A percentile compares a stretch with the other conserved stretches of the same genome.
Evolutionary conservation across 352 stramenopile genomes (phyloP).

Genomic region (Globisporangium heterothallicum): DNA sequence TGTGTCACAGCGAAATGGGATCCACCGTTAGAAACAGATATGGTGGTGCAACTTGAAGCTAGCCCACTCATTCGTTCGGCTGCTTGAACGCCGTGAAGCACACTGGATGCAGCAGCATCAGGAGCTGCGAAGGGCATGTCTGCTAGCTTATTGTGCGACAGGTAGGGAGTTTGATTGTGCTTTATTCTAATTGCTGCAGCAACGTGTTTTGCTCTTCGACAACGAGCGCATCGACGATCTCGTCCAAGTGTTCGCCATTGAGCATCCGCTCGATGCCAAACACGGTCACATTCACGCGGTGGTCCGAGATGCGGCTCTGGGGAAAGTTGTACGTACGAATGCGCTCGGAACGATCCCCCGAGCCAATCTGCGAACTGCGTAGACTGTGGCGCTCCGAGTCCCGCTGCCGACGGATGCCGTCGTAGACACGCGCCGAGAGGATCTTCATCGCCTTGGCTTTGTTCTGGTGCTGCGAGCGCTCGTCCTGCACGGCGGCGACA

Average conservation of each 20-base stretch:
- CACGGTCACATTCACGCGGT: constrained; percentile 89
- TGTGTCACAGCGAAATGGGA: too few relatives aligned
- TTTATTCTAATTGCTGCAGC: constrained; percentile 59
- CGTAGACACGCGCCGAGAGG: constrained; percentile 93
- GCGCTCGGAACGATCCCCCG: constrained; percentile 94
- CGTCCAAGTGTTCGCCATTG: constrained; percentile 83
- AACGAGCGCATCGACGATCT: constrained; percentile 82
- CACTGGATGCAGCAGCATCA: too few relatives aligned
- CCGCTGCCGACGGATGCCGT: constrained; percentile 83
- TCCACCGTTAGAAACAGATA: too few relatives aligned
- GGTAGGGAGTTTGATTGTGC: background rate
- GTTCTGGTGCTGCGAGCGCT: constrained; percentile 97
- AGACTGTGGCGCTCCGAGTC: constrained; percentile 55
- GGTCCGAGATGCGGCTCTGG: constrained; percentile 94
- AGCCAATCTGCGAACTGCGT: constrained; percentile 90
- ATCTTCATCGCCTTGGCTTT: constrained; percentile 98
- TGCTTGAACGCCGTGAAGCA: too few relatives aligned
- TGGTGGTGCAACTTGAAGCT: too few relatives aligned
- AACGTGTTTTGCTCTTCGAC: constrained; percentile 76
- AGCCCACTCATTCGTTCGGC: too few relatives aligned
- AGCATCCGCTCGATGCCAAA: constrained; percentile 90
- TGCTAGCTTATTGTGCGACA: background rate
- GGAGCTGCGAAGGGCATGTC: too few relatives aligned
- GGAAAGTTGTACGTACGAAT: constrained; percentile 99
- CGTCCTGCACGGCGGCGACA: constrained; percentile 86